These are phyloP conservation scores for Neocucurbitaria cava DNA, from an alignment of 2,329 filamentous ascomycete genomes.

Conservation along the genomic window DNA sequence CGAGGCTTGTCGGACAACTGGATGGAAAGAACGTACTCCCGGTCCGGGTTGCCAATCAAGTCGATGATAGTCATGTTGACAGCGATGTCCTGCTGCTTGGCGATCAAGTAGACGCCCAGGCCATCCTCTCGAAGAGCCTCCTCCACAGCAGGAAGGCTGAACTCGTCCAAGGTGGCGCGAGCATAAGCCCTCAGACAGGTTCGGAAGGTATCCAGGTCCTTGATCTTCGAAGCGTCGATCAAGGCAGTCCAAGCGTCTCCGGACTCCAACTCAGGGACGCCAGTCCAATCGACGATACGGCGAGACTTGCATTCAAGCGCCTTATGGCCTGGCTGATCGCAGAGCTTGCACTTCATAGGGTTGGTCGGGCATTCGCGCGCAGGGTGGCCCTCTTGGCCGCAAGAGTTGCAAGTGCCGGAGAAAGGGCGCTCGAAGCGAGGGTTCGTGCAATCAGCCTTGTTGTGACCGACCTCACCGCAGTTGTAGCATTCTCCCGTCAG, in stretches of 20 bases:
- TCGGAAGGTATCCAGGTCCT: constrained; percentile 60
- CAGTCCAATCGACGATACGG: constrained; percentile 42
- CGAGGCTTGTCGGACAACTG: constrained; percentile 67
- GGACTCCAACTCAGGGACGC: constrained; percentile 56
- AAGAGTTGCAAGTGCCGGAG: constrained; percentile 67
- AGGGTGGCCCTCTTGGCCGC: constrained; percentile 61
- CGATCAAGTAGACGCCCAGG: constrained; percentile 60
- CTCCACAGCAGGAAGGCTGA: constrained; percentile 59
- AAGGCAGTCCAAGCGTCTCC: constrained; percentile 60
- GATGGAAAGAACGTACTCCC: constrained; percentile 69
- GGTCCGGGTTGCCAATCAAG: constrained; percentile 63
- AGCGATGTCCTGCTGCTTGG: constrained; percentile 53
- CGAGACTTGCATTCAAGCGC: constrained; percentile 57
- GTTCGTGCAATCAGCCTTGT: constrained; percentile 68
- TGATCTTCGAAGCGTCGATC: constrained; percentile 56
- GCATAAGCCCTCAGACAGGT: constrained; percentile 57
- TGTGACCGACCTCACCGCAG: constrained; percentile 67
- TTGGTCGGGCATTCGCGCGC: constrained; percentile 67
- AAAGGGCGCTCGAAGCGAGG: constrained; percentile 59
- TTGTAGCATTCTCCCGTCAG: constrained; percentile 64
- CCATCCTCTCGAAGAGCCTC: constrained; percentile 57
- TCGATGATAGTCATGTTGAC: constrained; percentile 59
- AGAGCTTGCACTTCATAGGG: constrained; percentile 61
- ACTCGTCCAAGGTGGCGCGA: constrained; percentile 46
- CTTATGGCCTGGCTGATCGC: constrained; percentile 57